Conservation (phyloP, 805 yeast genomes). For the Aciculoconidium aculeatum region DNA sequence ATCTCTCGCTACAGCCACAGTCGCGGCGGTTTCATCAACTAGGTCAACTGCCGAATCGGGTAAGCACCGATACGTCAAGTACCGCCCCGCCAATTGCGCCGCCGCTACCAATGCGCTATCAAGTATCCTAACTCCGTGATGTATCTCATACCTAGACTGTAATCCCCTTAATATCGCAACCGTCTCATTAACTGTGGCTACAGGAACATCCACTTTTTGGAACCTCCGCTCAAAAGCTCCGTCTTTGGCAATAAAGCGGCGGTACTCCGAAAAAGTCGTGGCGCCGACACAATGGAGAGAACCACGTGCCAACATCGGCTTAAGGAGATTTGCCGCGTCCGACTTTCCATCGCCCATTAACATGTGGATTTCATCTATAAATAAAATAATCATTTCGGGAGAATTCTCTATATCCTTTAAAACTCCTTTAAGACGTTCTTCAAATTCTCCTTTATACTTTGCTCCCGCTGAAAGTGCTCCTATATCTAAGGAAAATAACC, state of each 20-base stretch:
- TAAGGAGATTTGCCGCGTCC: constrained; percentile 93
- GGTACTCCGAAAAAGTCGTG: constrained; percentile 90
- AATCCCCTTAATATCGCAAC: constrained; percentile 94
- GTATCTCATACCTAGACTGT: constrained; percentile 92
- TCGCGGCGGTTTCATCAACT: constrained; percentile 92
- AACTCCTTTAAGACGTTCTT: constrained; percentile 96
- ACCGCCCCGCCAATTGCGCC: constrained; percentile 90
- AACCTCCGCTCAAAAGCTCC: constrained; percentile 99
- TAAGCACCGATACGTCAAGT: constrained; percentile 87
- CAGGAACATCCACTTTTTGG: constrained; percentile 94
- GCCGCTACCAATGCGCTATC: constrained; percentile 94
- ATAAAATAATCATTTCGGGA: constrained; percentile 76
- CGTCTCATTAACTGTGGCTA: constrained; percentile 87
- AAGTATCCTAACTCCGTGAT: constrained; percentile 93
- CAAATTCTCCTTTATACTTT: constrained; percentile 96
- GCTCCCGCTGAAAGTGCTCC: constrained; percentile 99
- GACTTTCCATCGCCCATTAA: constrained; percentile 98
- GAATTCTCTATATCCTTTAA: constrained; percentile 89
- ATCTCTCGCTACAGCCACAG: constrained; percentile 97
- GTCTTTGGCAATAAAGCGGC: constrained; percentile 89
- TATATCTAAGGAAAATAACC: constrained; percentile 81
- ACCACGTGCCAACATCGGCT: constrained; percentile 97
- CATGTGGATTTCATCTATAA: constrained; percentile 98
- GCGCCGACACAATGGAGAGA: constrained; percentile 97
- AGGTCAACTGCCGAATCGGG: constrained; percentile 97